Conservation (phyloP, 768 basidiomycete species). For the Phaffia australis region DNA sequence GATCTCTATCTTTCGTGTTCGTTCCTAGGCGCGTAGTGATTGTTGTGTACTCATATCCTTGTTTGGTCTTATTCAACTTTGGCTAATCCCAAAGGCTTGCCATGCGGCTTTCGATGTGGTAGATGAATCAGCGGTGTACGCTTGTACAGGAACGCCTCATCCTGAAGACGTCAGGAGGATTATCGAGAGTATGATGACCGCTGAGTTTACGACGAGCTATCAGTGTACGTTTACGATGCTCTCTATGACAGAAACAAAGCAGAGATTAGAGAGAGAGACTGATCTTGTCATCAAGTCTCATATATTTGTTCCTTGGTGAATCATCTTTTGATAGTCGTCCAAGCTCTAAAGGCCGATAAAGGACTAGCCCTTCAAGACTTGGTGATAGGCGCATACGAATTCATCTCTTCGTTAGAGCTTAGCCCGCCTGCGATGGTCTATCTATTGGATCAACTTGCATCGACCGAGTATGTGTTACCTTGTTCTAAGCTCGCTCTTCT, state of each 20-base stretch:
- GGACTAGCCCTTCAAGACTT: constrained; percentile 92
- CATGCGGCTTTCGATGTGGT: constrained; percentile 87
- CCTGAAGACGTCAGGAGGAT: constrained; percentile 87
- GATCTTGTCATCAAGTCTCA: not conserved
- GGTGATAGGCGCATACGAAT: constrained; percentile 82
- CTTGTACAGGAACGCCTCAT: constrained; percentile 93
- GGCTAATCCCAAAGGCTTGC: constrained; percentile 50
- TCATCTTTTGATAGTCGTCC: constrained; percentile 55
- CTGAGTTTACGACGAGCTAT: constrained; percentile 88
- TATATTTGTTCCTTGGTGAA: not conserved
- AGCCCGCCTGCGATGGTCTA: constrained; percentile 79
- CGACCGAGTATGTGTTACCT: constrained; percentile 68
- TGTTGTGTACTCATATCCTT: not conserved
- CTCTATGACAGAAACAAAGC: too few species aligned
- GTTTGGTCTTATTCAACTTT: not conserved
- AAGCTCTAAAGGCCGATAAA: constrained; percentile 72
- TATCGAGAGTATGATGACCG: constrained; percentile 87
- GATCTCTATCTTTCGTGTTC: not conserved
- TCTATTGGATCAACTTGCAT: constrained; percentile 82
- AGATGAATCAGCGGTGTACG: constrained; percentile 85
- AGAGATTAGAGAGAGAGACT: not conserved
- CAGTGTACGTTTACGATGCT: constrained; percentile 33
- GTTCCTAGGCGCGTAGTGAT: not conserved
- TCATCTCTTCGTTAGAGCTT: constrained; percentile 72
- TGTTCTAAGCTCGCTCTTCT: not conserved